Evolutionary conservation across 2,329 filamentous ascomycete species (phyloP), one percentile per base, ranked within the genome.

Genomic region (Pseudogymnoascus sp.): DNA sequence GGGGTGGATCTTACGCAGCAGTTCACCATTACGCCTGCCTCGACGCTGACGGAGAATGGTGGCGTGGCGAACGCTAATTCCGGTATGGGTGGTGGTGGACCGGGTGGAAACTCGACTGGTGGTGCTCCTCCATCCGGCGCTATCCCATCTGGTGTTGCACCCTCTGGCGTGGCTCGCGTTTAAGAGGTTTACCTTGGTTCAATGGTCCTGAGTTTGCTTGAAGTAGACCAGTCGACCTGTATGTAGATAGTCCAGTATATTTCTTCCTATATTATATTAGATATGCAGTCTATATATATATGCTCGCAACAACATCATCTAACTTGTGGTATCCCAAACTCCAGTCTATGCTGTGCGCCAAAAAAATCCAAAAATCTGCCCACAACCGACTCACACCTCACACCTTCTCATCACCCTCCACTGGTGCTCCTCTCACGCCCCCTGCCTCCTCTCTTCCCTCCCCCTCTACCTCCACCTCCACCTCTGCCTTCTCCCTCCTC

Each of bases 1-100:
- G 82, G 79, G 0, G 77, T 83, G 61, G 37, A 61, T 62, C 45
- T 52, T n/a, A 52, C 45, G 0, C n/a, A 52, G 7, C 7, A 9
- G 25, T 12, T 52, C 2, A 31, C 7, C 1, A 7, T 52, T 31
- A 11, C 45, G 25, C 25, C 45, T 16, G 45, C 45, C 7, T 31
- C 45, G 45, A 52, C 45, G 4, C 45, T 31, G 45, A 52, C 45
- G 1, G 45, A 52, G 45, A 31, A 52, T 18, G 45, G 45, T 11
- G 45, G 45, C 4, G 45, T 52, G 2, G 45, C 25, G 14, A 52
- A 52, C 5, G 45, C 9, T 8, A 31, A 31, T 8, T 52, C 25
- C 0, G 25, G 45, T 2, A 31, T 52, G 45, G 45, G 45, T 52
- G 45, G 45, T 1, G 43, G 45, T 16, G 45, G 45, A 28, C 45